Evolutionary conservation across 2,329 filamentous ascomycete genomes (phyloP), one percentile per base, ranked within the genome.

Genomic region (Cryphonectria naterciae): DNA sequence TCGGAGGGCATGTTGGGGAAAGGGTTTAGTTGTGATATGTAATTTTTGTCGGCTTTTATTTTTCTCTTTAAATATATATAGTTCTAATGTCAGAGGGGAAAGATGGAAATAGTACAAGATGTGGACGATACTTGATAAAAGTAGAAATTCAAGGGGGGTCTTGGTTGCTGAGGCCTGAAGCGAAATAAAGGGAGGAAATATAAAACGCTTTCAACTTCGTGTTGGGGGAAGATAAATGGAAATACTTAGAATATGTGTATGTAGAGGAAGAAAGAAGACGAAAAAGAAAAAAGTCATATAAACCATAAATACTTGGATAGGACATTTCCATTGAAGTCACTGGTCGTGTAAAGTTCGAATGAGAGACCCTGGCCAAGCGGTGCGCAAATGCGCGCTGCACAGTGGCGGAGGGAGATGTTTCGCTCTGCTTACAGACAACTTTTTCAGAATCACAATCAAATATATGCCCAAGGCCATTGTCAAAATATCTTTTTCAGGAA

Each of bases 301-400:
- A 56, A n/a, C 1, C n/a, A 39, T 39, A 39, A 2, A 39, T 39
- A 41, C n/a, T n/a, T n/a, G n/a, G 25, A 19, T 7, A 41, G 15
- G 10, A 41, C 10, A 37, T 39, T 15, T 43, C 39, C 32, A 41
- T 54, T 41, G 25, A 35, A 39, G 10, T 39, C 63, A 19, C 39
- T 32, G 15, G 54, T 39, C 37, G 8, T 32, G 52, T 7, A 15
- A 56, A 56, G 52, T n/a, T 28, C 52, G 25, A 56, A 7, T 7
- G 13, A 6, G 10, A 17, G 17, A 56, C n/a, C 10, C 52, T 28
- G 52, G n/a, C n/a, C n/a, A 13, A 2, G 13, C 28, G n/a, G 52
- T 25, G 28, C 70, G 70, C 70, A 64, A 66, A 67, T 66, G 70
- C 70, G 70, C 70, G n/a, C 43, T 28, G 41, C 67, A 67, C 67